A percentile compares a stretch with the other conserved stretches of the same genome.
Evolutionary conservation across 352 stramenopile species (phyloP).

Genomic region (Globisporangium polare): DNA sequence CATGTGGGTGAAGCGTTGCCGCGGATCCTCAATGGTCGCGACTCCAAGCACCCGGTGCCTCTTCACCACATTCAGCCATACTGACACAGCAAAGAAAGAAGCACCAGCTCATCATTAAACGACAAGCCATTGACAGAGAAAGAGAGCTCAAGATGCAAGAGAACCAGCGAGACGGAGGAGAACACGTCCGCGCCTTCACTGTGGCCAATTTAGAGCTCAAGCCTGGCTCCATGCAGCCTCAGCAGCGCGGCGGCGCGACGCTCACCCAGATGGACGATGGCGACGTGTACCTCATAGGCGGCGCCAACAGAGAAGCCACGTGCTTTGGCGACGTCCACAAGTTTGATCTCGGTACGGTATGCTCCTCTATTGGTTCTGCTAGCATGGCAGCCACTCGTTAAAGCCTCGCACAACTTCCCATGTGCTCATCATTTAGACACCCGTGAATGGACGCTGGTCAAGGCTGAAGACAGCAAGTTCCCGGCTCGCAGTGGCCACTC

Average conservation of each 20-base stretch:
- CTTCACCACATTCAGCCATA: neutral
- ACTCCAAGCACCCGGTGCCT: neutral
- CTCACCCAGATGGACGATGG: constrained; percentile 37
- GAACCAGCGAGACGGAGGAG: constrained; percentile 2
- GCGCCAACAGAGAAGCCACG: constrained; percentile 43
- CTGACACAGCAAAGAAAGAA: neutral
- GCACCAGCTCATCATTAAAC: neutral
- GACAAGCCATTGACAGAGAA: neutral
- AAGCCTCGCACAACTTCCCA: neutral
- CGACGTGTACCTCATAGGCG: constrained; percentile 57
- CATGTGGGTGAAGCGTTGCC: neutral
- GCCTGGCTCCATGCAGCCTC: constrained; percentile 15
- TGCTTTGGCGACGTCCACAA: constrained; percentile 53
- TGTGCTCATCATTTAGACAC: constrained; percentile 4
- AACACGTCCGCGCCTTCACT: neutral
- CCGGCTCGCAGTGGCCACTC: constrained; percentile 62
- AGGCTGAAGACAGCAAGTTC: constrained; percentile 19
- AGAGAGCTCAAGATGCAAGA: neutral
- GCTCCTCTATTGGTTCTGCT: neutral
- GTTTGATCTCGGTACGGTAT: constrained; percentile 44
- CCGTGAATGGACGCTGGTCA: constrained; percentile 22
- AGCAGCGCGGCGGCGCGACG: constrained; percentile 42
- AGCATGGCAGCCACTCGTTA: neutral
- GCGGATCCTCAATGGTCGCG: constrained; percentile 5
- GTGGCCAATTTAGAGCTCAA: constrained; percentile 8